Evolutionary conservation across 1,284 basidiomycete species (phyloP).

Genomic region (Apiotrichum sp.): DNA sequence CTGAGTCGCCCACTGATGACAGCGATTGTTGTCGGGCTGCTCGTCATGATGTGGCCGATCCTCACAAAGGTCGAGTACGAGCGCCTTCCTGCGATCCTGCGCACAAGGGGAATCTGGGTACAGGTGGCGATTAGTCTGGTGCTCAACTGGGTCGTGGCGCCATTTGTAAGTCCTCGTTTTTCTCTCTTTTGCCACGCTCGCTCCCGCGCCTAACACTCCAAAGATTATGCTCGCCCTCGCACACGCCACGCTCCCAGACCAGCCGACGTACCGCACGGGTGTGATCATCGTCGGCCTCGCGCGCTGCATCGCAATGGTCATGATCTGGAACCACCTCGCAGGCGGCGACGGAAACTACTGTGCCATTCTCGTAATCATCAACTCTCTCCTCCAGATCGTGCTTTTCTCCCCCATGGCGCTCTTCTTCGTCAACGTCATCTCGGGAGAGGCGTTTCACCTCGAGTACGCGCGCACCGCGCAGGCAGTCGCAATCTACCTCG

Average conservation of each 20-base stretch:
- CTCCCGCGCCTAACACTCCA: neutral
- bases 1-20: neutral
- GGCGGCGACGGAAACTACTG: slow-evolving; percentile 69
- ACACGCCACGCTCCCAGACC: slow-evolving; percentile 77
- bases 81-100: slow-evolving; percentile 57
- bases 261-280: slow-evolving; percentile 52
- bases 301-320: slow-evolving; percentile 64
- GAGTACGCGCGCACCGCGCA: slow-evolving; percentile 65
- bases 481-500: slow-evolving; percentile 65
- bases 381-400: slow-evolving; percentile 63
- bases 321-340: slow-evolving; percentile 79
- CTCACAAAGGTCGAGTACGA: slow-evolving; percentile 66
- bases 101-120: slow-evolving; percentile 57
- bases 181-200: neutral
- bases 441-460: slow-evolving; percentile 53
- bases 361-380: slow-evolving; percentile 58
- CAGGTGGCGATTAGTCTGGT: slow-evolving; percentile 66
- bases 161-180: slow-evolving; percentile 47
- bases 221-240: slow-evolving; percentile 71
- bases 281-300: slow-evolving; percentile 60
- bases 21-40: slow-evolving; percentile 70
- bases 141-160: slow-evolving; percentile 77
- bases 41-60: slow-evolving; percentile 89
- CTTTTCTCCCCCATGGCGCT: slow-evolving; percentile 71
- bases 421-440: slow-evolving; percentile 69